Base-by-base conservation (phyloP, 31 red algal species). In the Asparagopsis taxiformis region DNA sequence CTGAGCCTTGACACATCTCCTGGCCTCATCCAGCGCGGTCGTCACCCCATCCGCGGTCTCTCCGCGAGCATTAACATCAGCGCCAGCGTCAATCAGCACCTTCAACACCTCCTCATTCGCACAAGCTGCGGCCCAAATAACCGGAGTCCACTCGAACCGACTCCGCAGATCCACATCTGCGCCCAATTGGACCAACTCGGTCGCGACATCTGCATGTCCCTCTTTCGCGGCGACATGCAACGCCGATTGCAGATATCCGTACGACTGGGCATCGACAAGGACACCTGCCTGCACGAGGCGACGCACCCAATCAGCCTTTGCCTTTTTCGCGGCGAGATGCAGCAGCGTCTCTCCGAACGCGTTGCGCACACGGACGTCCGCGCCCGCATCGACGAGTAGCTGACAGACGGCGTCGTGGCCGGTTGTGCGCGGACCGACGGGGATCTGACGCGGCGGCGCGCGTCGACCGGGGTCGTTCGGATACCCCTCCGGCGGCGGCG, bases 201-300 rank as follows among this genome's bases (percentile, higher is more conserved):
- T 28, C 5, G 74, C 59, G 6, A 48, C 15, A 13, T 75, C 79
- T 23, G 79, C 37, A 26, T 84, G 56, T 30, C 71, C 71, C 53
- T 74, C 70, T 29, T 74, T 84, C 0, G 70, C 70, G 16, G 79
- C 68, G 13, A 74, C 15, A 39, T 84, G 79, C 46, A 84, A n/a
- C 22, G 79, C 68, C 15, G 68, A 75, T 49, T 84, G 60, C 15
- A 30, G 17, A 24, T 74, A 74, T 49, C 79, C 57, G 17, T 5
- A 32, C 36, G 33, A 48, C 1, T 16, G 41, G 23, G 70, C 68
- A 22, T 74, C 44, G 25, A 67, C 59, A 53, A 59, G 69, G 17
- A 74, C 32, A 7, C 79, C 79, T 1, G 19, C 51, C 53, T 26
- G 22, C 1, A 74, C 19, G 0, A 74, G 50, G 7, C 58, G 50